phyloP scores from a whole-genome alignment of 176 grass and related monocot species.

The Rhynchospora breviuscula region DNA sequence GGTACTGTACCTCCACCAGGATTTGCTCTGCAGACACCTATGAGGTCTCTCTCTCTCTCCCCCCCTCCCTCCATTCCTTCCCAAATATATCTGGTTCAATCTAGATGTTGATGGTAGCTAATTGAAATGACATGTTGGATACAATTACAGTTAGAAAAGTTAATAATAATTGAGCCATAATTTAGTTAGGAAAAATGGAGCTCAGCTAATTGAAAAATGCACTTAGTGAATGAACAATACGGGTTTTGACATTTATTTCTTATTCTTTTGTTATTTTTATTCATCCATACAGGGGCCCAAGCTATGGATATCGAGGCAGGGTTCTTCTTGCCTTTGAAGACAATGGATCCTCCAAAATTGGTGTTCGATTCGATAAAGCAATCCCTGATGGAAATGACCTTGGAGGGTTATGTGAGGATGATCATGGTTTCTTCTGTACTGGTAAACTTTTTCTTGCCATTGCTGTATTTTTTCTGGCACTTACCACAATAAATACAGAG shows the following conservation, averaged over 20 bases:
- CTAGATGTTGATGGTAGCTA: not conserved
- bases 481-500: not conserved
- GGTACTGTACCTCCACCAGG: conserved; percentile 44
- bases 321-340: conserved; percentile 98
- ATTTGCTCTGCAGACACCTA: conserved; percentile 40
- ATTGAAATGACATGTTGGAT: not conserved
- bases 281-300: conserved; percentile 54
- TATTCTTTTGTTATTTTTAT: not conserved
- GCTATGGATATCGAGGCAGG: conserved; percentile 72
- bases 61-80: not conserved
- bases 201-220: not conserved
- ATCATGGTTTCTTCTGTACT: conserved; percentile 95
- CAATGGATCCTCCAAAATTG: conserved; percentile 93
- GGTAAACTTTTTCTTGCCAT: conserved; percentile 38
- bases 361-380: conserved; percentile 92
- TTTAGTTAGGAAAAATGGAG: not conserved
- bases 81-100: not conserved
- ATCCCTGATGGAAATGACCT: conserved; percentile 97
- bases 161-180: not conserved
- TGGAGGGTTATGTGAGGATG: conserved; percentile 91
- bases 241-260: not conserved
- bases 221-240: not conserved
- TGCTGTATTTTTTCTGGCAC: not conserved
- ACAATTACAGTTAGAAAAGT: not conserved
- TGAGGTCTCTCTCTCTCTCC: conserved; percentile 39